phyloP scores from a whole-genome alignment of 306 rosid species.

The Prinsepia uniflora region DNA sequence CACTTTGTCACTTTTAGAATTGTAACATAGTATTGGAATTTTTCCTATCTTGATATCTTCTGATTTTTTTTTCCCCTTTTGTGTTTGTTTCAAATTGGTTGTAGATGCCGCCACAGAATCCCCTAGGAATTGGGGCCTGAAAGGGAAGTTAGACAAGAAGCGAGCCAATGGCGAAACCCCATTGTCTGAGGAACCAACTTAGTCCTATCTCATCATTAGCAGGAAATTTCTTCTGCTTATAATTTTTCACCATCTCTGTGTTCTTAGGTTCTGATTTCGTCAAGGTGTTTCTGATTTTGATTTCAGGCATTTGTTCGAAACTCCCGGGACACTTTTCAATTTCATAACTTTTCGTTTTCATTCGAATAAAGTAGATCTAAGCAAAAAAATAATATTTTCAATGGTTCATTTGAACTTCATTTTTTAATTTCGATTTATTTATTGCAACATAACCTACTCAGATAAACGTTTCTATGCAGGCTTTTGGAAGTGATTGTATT shows the following conservation, averaged over 20 bases:
- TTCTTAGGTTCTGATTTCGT: not conserved
- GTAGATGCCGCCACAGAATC: no score
- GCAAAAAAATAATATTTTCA: not conserved
- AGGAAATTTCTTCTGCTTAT: slow-evolving; percentile 8
- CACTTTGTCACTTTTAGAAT: no score
- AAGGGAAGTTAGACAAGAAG: no score
- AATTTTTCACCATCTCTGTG: not conserved
- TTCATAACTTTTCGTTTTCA: not conserved
- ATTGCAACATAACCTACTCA: not conserved
- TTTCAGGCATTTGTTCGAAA: slow-evolving; percentile 15
- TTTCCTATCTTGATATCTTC: no score
- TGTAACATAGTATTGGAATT: no score
- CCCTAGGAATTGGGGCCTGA: no score
- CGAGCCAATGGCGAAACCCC: no score
- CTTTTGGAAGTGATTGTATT: no score
- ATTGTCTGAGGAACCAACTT: no score
- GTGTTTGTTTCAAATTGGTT: no score
- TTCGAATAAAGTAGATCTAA: slow-evolving; percentile 17
- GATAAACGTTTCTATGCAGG: not conserved
- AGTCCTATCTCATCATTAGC: no score
- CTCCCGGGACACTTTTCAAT: not conserved
- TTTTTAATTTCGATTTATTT: not conserved
- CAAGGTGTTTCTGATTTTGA: not conserved
- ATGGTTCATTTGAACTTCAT: not conserved
- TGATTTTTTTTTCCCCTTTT: no score